Percentiles rank a stretch among this genome's conserved stretches.
Conservation (phyloP, 345 rosid genomes). For the Bruguiera sexangula region DNA sequence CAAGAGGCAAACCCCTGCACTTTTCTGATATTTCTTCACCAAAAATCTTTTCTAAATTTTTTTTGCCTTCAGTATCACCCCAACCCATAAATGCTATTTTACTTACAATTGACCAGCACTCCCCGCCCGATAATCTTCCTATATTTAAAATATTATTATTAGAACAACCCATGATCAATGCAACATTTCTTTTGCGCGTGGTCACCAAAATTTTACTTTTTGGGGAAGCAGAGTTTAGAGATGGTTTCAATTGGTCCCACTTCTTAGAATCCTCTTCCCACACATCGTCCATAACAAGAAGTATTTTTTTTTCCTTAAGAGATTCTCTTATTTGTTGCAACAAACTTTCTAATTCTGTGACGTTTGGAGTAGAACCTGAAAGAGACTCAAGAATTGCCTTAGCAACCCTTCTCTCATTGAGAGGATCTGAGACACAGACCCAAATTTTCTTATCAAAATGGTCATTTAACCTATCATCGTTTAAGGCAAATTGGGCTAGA, state of each 20-base stretch:
- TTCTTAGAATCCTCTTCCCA: not conserved
- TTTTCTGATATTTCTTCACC: not conserved
- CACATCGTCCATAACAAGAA: not conserved
- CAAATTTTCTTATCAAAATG: not conserved
- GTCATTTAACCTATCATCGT: not conserved
- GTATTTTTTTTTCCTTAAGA: not conserved
- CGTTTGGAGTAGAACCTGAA: not conserved
- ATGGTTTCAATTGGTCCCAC: not conserved
- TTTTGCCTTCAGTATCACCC: not conserved
- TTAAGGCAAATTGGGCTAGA: not conserved
- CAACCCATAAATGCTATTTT: not conserved
- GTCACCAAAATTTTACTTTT: not conserved
- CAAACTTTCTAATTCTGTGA: not conserved
- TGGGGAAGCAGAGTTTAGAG: not conserved
- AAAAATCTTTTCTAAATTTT: not conserved
- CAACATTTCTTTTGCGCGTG: not conserved
- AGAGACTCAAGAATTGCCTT: not conserved
- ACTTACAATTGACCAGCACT: not conserved
- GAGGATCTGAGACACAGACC: not conserved
- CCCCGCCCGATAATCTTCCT: not conserved
- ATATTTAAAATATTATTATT: not conserved
- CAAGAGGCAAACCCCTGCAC: not conserved
- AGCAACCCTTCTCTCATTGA: not conserved
- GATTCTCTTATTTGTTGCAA: not conserved
- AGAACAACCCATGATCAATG: not conserved